These are phyloP conservation scores for Fusarium temperatum DNA, from an alignment of 2,329 filamentous ascomycete genomes.

Conservation along the genomic window DNA sequence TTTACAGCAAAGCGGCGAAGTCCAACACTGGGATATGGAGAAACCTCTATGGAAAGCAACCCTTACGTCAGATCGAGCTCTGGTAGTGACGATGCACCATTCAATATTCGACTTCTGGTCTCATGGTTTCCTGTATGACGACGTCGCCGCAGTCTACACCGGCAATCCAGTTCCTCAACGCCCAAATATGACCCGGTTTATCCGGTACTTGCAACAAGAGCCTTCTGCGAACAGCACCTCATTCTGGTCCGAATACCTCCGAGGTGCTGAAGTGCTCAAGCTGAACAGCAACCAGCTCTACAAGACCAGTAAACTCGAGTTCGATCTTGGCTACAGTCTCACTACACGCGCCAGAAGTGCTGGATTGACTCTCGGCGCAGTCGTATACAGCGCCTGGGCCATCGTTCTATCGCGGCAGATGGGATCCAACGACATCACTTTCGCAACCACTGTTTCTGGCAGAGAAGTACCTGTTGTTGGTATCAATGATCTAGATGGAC, in stretches of 20 bases:
- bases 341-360: background rate
- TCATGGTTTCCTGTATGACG: slow-evolving; percentile 42
- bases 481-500: slow-evolving; percentile 16
- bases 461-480: slow-evolving; percentile 18
- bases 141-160: slow-evolving; percentile 21
- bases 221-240: background rate
- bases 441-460: slow-evolving; percentile 29
- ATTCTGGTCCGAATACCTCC: slow-evolving; percentile 7
- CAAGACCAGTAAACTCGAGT: background rate
- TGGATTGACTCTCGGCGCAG: slow-evolving; percentile 7
- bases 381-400: slow-evolving; percentile 32
- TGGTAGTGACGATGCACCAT: slow-evolving; percentile 46
- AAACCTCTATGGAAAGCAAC: background rate
- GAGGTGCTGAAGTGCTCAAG: background rate
- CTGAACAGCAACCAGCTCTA: slow-evolving; percentile 2
- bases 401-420: slow-evolving; percentile 9
- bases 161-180: background rate
- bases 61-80: background rate
- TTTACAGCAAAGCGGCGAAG: background rate
- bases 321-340: background rate
- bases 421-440: slow-evolving; percentile 11
- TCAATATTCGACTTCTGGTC: slow-evolving; percentile 48
- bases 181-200: background rate
- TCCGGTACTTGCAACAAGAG: background rate
- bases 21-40: background rate